Percentiles rank a stretch among this genome's conserved stretches.
Conservation (phyloP, 163 green algal genomes). For the Scenedesmus sp. region DNA sequence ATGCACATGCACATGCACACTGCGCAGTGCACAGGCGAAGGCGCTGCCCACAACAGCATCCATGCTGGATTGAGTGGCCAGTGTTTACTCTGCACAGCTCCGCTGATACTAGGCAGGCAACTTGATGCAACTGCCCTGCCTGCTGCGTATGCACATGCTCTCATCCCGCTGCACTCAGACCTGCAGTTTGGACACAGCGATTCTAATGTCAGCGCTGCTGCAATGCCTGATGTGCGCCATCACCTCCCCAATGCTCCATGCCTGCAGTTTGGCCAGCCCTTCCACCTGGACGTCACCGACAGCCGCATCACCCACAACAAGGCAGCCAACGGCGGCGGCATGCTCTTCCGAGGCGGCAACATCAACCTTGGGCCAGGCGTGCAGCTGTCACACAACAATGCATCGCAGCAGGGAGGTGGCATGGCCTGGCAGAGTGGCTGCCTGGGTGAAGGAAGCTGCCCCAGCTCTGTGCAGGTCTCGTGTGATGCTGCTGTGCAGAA, state of each 20-base stretch:
- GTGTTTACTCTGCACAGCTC: too few relatives aligned
- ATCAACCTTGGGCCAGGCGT: slow-evolving; percentile 18
- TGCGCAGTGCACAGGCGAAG: too few relatives aligned
- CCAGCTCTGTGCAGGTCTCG: not conserved
- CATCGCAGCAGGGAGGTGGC: slow-evolving; percentile 7
- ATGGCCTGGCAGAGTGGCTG: slow-evolving; percentile 10
- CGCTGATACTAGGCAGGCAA: too few relatives aligned
- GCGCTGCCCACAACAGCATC: too few relatives aligned
- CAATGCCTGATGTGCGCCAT: not conserved
- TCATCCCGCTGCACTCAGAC: too few relatives aligned
- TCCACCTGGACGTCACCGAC: not conserved
- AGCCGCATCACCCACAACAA: slow-evolving; percentile 1
- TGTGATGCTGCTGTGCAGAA: slow-evolving; percentile 1
- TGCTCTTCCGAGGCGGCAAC: not conserved
- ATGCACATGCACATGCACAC: too few relatives aligned
- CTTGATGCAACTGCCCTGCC: too few relatives aligned
- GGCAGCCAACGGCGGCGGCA: slow-evolving; percentile 2
- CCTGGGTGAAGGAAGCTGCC: not conserved
- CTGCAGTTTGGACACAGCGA: too few relatives aligned
- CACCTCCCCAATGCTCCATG: not conserved
- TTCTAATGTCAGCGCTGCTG: not conserved
- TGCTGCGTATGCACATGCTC: too few relatives aligned
- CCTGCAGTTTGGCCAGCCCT: slow-evolving; percentile 14
- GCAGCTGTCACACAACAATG: slow-evolving; percentile 1
- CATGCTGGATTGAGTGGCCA: too few relatives aligned